phyloP scores from a whole-genome alignment of 768 basidiomycete genomes.

The Kwoniella dendrophila region DNA sequence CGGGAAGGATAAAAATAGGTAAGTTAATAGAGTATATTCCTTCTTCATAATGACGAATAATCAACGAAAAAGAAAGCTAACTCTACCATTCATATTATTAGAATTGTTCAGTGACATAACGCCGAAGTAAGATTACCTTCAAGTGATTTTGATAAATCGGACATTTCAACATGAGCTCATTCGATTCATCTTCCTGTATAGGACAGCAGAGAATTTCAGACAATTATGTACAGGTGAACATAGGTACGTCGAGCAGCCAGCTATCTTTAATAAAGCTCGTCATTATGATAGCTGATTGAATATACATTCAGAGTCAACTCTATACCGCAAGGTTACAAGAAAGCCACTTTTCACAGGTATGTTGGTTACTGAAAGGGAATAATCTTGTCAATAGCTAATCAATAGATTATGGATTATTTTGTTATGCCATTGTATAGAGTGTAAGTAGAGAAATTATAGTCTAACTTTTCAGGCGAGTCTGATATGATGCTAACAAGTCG shows the following conservation, averaged over 20 bases:
- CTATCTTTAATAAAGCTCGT: too few relatives aligned
- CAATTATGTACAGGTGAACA: slow-evolving; percentile 98
- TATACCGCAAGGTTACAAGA: slow-evolving; percentile 87
- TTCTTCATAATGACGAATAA: background rate
- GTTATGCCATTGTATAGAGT: background rate
- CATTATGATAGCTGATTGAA: background rate
- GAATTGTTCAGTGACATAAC: slow-evolving; percentile 91
- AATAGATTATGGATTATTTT: slow-evolving; percentile 68
- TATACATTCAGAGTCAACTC: slow-evolving; percentile 67
- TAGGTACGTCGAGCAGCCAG: slow-evolving; percentile 63
- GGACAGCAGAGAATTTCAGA: slow-evolving; percentile 96
- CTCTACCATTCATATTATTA: slow-evolving; percentile 1
- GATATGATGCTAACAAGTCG: too few relatives aligned
- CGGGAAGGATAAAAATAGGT: slow-evolving; percentile 91
- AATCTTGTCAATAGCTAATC: background rate
- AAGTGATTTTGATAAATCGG: background rate
- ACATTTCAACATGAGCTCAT: background rate
- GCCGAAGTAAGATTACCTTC: slow-evolving; percentile 70
- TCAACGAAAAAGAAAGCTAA: slow-evolving; percentile 5
- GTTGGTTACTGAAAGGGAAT: slow-evolving; percentile 34
- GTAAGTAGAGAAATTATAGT: too few relatives aligned
- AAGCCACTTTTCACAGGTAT: slow-evolving; percentile 87
- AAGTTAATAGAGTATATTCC: slow-evolving; percentile 5
- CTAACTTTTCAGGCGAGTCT: too few relatives aligned
- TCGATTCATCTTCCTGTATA: slow-evolving; percentile 49